Base-by-base conservation (phyloP, 2,329 filamentous ascomycete genomes). In the Colletotrichum abscissum region DNA sequence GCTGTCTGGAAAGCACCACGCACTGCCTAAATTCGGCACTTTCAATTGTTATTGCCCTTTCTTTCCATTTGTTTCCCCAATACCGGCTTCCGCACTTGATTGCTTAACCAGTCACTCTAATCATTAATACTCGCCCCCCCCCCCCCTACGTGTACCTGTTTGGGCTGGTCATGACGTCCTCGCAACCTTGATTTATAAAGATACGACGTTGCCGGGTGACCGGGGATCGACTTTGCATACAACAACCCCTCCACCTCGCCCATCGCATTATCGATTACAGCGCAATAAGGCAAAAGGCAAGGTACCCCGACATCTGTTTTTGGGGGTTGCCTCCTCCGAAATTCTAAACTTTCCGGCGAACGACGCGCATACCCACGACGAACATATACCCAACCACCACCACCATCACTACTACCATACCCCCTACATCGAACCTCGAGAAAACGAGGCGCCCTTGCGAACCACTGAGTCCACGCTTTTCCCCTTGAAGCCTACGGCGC, bases 171-270 rank as follows among this genome's bases (percentile, higher is more conserved):
- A 72, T 72, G 57, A 73, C 67, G 67, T 73, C 71, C 67, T 62
- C 30, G 46, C 16, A 57, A 67, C 52, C 54, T 59, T 74, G 71
- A 66, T 73, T 73, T 70, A 65, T 70, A 73, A 73, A 65, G 67
- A 58, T 49, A 6, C 46, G 26, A 67, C 69, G 72, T 74, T 74
- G 72, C 72, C 67, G 58, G 68, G 72, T 74, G 63, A 74, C 71
- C 52, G 46, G 59, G 68, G 60, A 63, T 63, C 57, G 26, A 58
- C 35, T 42, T 55, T 52, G 62, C 55, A 55, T 63, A 65, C 30
- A 42, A 55, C 42, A 55, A 42, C 63, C 60, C 66, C 59, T 69
- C 67, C 55, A 70, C 67, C 62, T 52, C 19, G 24, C 52, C 55
- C 33, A 33, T 24, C 68, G 63, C 55, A 52, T 49, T 67, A 60